These are phyloP conservation scores for Solanum corneliomulleri DNA, from an alignment of 257 asterid genomes.

Conservation along the genomic window DNA sequence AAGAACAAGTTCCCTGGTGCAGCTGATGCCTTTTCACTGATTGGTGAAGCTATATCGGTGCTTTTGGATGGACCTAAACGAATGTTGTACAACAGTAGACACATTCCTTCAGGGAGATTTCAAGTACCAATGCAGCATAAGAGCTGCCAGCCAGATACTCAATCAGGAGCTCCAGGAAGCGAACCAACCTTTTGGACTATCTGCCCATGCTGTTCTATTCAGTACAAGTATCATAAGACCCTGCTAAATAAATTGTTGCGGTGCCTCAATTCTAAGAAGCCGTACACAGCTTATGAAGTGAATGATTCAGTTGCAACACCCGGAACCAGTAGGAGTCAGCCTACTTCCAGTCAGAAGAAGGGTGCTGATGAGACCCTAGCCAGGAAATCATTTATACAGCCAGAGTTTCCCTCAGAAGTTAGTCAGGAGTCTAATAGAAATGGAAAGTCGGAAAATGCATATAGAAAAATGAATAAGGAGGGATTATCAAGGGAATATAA, in stretches of 20 bases:
- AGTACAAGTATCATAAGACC: constrained; percentile 10
- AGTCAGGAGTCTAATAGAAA: neutral
- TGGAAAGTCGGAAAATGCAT: neutral
- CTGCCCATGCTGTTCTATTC: constrained; percentile 19
- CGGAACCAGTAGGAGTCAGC: neutral
- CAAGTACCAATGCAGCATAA: constrained; percentile 4
- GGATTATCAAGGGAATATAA: neutral
- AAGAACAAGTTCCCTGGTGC: constrained; percentile 49
- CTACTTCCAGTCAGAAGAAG: neutral
- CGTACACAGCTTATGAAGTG: constrained; percentile 9
- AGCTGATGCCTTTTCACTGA: constrained; percentile 39
- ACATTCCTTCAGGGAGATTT: constrained; percentile 11
- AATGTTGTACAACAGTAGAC: constrained; percentile 9
- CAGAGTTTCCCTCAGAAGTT: constrained; percentile 2
- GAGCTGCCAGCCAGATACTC: constrained; percentile 12
- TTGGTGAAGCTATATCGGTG: constrained; percentile 38
- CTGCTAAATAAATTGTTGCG: constrained; percentile 1
- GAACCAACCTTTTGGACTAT: constrained; percentile 30
- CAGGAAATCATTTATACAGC: neutral
- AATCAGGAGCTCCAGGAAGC: neutral
- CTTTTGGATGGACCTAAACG: constrained; percentile 24
- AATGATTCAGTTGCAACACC: constrained; percentile 5
- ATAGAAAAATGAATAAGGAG: neutral
- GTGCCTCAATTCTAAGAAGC: constrained; percentile 17
- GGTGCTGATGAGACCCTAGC: neutral